Percentiles rank a stretch among this genome's conserved stretches.
Evolutionary conservation across 768 basidiomycete genomes (phyloP).

Genomic region (Tephrocybe sp.): DNA sequence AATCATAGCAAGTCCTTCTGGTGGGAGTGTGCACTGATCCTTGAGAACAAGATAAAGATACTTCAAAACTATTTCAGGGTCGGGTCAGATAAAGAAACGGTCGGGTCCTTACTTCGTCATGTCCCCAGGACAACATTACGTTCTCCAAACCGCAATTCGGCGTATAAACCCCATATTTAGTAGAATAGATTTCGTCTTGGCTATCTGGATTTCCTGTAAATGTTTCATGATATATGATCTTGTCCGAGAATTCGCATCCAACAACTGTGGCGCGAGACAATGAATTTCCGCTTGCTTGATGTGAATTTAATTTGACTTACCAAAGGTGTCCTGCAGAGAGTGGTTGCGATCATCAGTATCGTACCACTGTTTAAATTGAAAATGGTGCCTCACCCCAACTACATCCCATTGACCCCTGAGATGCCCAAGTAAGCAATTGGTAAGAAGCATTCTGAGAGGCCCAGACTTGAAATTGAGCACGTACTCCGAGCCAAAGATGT

Average conservation of each 20-base stretch:
- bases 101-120: slow-evolving; percentile 63
- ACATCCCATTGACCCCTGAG: slow-evolving; percentile 84
- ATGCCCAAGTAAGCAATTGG: background rate
- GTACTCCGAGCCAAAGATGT: slow-evolving; percentile 69
- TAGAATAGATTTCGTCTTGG: slow-evolving; percentile 61
- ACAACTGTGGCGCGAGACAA: slow-evolving; percentile 43
- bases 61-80: slow-evolving; percentile 28
- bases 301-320: slow-evolving; percentile 1
- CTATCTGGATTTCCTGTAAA: slow-evolving; percentile 71
- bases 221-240: slow-evolving; percentile 76
- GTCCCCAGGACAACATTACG: slow-evolving; percentile 88
- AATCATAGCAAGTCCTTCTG: slow-evolving; percentile 84
- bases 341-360: background rate
- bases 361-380: background rate
- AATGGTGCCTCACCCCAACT: slow-evolving; percentile 55
- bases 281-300: background rate
- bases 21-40: slow-evolving; percentile 74
- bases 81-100: slow-evolving; percentile 9
- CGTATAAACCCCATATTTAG: slow-evolving; percentile 71
- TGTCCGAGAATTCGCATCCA: slow-evolving; percentile 82
- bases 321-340: background rate
- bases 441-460: background rate
- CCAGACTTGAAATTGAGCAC: background rate
- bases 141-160: slow-evolving; percentile 80
- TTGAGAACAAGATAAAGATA: slow-evolving; percentile 82